Evolutionary conservation across 805 yeast species (phyloP), one percentile per base, ranked within the genome.

Genomic region (Ogataea kodamae): DNA sequence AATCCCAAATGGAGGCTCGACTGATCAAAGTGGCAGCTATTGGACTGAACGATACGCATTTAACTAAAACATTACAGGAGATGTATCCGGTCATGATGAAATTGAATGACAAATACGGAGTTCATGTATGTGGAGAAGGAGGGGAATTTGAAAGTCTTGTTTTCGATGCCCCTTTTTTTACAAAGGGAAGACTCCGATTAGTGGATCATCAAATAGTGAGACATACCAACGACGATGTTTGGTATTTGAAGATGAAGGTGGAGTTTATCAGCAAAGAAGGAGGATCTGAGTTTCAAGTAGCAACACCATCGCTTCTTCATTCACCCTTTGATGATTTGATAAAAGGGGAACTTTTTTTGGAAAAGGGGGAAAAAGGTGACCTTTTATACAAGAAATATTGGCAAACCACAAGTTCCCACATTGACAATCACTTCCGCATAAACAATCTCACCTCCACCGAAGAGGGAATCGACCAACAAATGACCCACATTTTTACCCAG

Each of bases 91-190:
- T 64, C 0, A 57, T 92, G 53, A 43, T 65, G 9, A 64, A 64
- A 23, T 62, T 89, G 40, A 81, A 88, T 54, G 40, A 54, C 7
- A 61, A 65, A 57, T 89, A 75, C 59, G 95, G 89, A 2, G 84
- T 89, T 9, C 96, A 90, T 56, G 78, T 92, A 0, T 92, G 98
- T 63, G 99, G 99, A 9, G 99, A 92, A 65, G 99, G 99, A 20
- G 99, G 99, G 1, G 99, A 92, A 58, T 92, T 87, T 58, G 99
- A 92, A 57, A 81, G 96, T 0, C 64, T 90, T 46, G 97, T 90
- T 3, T 65, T 92, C 18, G 96, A 92, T 57, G 86, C 94, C 1
- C 95, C 96, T 0, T 80, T 86, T 40, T 92, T 90, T 62, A 62
- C 61, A 19, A 64, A 72, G 28, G 77, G 74, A 22, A 62, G 55